Base-by-base conservation (phyloP, 1,284 basidiomycete genomes). In the Kalmanozyma brasiliensis region DNA sequence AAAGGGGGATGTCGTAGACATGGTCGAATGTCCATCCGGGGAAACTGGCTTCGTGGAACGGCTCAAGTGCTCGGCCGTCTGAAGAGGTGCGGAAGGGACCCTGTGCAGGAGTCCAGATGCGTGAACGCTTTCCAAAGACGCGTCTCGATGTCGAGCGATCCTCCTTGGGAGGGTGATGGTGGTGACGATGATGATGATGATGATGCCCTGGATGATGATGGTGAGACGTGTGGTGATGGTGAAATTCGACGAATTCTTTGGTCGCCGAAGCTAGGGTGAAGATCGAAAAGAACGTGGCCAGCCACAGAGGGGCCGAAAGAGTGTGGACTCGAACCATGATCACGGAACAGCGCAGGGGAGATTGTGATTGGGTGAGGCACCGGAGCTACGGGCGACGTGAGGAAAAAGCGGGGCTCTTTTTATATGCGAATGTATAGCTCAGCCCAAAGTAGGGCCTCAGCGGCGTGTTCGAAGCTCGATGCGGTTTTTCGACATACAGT, bases 81-180 rank as follows among this genome's bases (percentile, higher is more conserved):
- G 32, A 32, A 8, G 42, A 35, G 10, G 35, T 5, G 0, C 52
- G 52, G 4, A 34, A 17, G 1, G 60, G 60, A 0, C 60, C 60
- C 37, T 63, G 53, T 0, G 44, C 30, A 22, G 60, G 60, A 0
- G 60, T 63, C 60, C 60, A 63, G 16, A 63, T 30, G 6, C 60
- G 60, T 33, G 35, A 17, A 3, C 45, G 33, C 19, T 44, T 35
- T 30, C 58, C 58, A 20, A 61, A 61, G 5, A 40, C 3, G 24
- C 58, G 46, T 17, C 42, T 59, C 8, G 47, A 22, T 8, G 29
- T 26, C 9, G 32, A 16, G 1, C 1, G 2, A 36, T 11, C 7
- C 23, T 46, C 47, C 20, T 22, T 42, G 9, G 20, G 19, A 14
- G 23, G 11, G 4, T 19, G 24, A 37, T 52, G 41, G 8, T 37